These are phyloP conservation scores for Knoxdaviesia capensis DNA, from an alignment of 2,329 filamentous ascomycete species.

Conservation along the genomic window DNA sequence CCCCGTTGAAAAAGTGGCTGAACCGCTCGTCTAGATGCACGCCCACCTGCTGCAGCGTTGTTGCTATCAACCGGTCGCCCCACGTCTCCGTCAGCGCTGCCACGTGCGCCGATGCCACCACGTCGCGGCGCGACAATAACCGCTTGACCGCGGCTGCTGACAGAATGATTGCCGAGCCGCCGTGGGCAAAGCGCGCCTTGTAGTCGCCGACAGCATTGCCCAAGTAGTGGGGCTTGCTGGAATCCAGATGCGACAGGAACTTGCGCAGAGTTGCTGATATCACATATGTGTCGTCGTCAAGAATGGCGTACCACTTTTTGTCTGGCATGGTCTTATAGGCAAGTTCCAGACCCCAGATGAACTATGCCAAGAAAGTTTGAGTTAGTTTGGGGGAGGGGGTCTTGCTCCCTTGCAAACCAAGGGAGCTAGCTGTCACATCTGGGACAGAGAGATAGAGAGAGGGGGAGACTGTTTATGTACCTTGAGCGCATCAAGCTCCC, in stretches of 20 bases:
- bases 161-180: conserved; percentile 31
- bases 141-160: conserved; percentile 27
- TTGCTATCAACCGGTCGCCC: conserved; percentile 33
- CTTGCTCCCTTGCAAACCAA: no score
- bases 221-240: conserved; percentile 24
- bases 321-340: conserved; percentile 25
- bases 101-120: conserved; percentile 22
- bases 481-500: conserved; percentile 30
- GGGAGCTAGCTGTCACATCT: no score
- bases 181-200: conserved; percentile 33
- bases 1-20: conserved; percentile 34
- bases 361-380: conserved; percentile 14
- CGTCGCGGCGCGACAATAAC: conserved; percentile 21
- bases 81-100: conserved; percentile 29
- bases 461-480: conserved; percentile 9
- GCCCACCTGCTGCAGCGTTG: conserved; percentile 29
- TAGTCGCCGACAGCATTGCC: conserved; percentile 38
- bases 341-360: conserved; percentile 32
- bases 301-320: conserved; percentile 38
- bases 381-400: no score
- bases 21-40: conserved; percentile 35
- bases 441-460: no score
- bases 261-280: conserved; percentile 25
- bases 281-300: conserved; percentile 37
- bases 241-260: conserved; percentile 28